phyloP scores from a whole-genome alignment of 148 eudicot species.

The Camellia lanceoleosa region DNA sequence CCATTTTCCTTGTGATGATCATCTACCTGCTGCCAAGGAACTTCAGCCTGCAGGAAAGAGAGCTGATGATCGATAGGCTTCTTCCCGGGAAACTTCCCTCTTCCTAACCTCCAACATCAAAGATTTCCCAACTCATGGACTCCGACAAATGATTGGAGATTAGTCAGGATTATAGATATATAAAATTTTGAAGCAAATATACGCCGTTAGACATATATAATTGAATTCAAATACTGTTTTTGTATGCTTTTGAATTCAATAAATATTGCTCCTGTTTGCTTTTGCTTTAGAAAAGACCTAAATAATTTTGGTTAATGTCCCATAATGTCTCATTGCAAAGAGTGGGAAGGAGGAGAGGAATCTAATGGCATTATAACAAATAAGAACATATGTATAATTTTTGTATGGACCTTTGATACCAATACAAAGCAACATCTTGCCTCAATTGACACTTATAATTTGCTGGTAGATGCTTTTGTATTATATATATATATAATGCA shows the following conservation, averaged over 20 bases:
- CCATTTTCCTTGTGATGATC: neutral
- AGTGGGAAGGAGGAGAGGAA: neutral
- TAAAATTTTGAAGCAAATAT: constrained; percentile 4
- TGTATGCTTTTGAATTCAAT: neutral
- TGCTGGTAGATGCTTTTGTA: neutral
- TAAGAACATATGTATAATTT: neutral
- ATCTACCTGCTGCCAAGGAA: neutral
- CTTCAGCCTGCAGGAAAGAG: neutral
- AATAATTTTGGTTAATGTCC: neutral
- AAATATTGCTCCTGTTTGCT: neutral
- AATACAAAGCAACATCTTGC: neutral
- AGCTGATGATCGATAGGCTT: neutral
- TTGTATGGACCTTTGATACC: neutral
- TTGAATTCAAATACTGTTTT: neutral
- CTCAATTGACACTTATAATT: neutral
- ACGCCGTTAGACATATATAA: neutral
- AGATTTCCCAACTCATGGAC: constrained; percentile 4
- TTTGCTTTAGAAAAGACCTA: neutral
- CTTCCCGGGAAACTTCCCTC: neutral
- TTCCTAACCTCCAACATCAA: neutral
- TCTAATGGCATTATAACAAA: neutral
- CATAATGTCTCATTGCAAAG: neutral
- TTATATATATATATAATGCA: too few relatives aligned
- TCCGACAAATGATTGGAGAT: constrained; percentile 4
- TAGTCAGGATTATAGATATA: neutral